These are phyloP conservation scores for Geotrichum bryndzae DNA, from an alignment of 1,139 yeast genomes.

Conservation along the genomic window DNA sequence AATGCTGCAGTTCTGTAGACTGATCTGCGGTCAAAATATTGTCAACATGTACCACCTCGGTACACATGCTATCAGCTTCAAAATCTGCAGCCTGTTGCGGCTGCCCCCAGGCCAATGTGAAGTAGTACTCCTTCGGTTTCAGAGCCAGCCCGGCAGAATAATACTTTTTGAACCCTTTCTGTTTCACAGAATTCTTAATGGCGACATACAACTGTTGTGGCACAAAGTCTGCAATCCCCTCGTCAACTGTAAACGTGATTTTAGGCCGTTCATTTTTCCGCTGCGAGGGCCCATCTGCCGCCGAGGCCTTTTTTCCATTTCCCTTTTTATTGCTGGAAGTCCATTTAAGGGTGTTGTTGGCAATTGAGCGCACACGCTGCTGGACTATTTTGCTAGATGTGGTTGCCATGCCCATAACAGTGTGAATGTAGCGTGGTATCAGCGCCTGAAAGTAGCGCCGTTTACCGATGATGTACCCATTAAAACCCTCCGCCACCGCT, in stretches of 20 bases:
- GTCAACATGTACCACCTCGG: background rate
- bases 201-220: background rate
- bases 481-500: background rate
- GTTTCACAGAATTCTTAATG: background rate
- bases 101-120: conserved; percentile 6
- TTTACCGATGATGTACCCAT: conserved; percentile 2
- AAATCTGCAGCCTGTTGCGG: background rate
- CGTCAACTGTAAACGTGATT: background rate
- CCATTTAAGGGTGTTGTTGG: background rate
- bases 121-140: conserved; percentile 4
- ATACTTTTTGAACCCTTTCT: background rate
- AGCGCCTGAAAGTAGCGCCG: background rate
- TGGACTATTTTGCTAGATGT: background rate
- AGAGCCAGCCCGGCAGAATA: conserved; percentile 8
- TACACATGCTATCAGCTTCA: background rate
- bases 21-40: background rate
- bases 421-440: background rate
- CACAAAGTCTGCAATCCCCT: background rate
- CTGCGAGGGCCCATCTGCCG: background rate
- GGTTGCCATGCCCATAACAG: background rate
- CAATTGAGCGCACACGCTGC: background rate
- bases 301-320: background rate
- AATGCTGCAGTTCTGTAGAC: background rate
- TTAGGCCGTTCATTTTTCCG: background rate
- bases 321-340: background rate